Conservation (phyloP, 2,329 filamentous ascomycete species). For the Byssochlamys sp. region DNA sequence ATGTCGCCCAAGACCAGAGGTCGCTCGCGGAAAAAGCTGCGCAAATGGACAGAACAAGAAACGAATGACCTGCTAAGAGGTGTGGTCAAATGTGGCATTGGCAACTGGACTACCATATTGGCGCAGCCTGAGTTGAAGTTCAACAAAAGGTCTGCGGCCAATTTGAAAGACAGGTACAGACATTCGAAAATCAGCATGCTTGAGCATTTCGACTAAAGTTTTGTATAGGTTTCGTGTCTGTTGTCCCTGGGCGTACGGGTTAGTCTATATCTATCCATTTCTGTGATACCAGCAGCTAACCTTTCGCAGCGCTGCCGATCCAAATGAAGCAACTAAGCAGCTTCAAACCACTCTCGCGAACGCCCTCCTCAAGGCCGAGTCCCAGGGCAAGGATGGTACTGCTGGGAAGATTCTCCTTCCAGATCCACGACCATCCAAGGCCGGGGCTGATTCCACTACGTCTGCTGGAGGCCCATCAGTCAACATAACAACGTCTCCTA, state of each 20-base stretch:
- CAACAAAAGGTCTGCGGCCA: slow-evolving; percentile 49
- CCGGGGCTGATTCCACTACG: slow-evolving; percentile 6
- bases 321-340: slow-evolving; percentile 27
- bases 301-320: slow-evolving; percentile 19
- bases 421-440: slow-evolving; percentile 14
- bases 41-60: slow-evolving; percentile 53
- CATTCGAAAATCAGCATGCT: slow-evolving; percentile 11
- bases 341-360: slow-evolving; percentile 28
- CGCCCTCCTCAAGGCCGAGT: slow-evolving; percentile 22
- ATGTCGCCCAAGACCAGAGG: slow-evolving; percentile 24
- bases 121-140: slow-evolving; percentile 49
- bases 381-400: slow-evolving; percentile 13
- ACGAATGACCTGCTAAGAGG: slow-evolving; percentile 49
- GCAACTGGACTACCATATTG: slow-evolving; percentile 56
- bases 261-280: slow-evolving; percentile 6
- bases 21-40: slow-evolving; percentile 41
- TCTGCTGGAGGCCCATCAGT: slow-evolving; percentile 6
- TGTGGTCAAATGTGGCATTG: slow-evolving; percentile 52
- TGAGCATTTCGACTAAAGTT: slow-evolving; percentile 12
- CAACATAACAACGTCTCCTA: slow-evolving; percentile 11
- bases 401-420: slow-evolving; percentile 18
- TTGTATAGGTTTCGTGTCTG: slow-evolving; percentile 43
- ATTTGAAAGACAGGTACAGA: slow-evolving; percentile 51
- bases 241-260: slow-evolving; percentile 40
- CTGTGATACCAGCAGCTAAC: slow-evolving; percentile 4